phyloP scores from a whole-genome alignment of 1,139 yeast genomes.

The Protomyces macrosporus region DNA sequence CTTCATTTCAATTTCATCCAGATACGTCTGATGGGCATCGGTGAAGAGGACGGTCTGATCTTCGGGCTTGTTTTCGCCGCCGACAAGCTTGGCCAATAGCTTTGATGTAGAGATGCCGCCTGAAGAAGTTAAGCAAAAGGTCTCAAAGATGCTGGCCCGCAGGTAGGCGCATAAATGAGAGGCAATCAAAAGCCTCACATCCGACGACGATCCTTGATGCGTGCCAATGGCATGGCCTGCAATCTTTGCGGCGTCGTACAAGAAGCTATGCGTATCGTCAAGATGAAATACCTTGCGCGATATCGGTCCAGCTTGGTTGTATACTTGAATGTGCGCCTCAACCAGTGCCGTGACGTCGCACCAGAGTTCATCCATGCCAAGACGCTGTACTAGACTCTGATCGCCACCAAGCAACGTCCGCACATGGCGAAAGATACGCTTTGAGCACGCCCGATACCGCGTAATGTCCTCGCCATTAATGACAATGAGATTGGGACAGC shows the following conservation, averaged over 20 bases:
- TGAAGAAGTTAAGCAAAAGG: slow-evolving; percentile 38
- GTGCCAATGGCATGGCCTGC: slow-evolving; percentile 7
- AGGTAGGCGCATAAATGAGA: slow-evolving; percentile 37
- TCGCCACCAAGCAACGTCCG: slow-evolving; percentile 33
- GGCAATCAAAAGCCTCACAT: slow-evolving; percentile 32
- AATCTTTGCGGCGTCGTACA: background rate
- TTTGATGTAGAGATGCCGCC: slow-evolving; percentile 39
- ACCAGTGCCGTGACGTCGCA: slow-evolving; percentile 35
- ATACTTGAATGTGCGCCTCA: background rate
- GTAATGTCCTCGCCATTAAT: slow-evolving; percentile 40
- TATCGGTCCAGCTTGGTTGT: background rate
- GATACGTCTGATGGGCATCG: background rate
- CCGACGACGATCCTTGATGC: background rate
- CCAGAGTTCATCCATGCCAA: slow-evolving; percentile 42
- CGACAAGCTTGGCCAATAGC: slow-evolving; percentile 39
- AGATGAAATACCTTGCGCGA: background rate
- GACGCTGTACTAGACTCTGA: slow-evolving; percentile 36
- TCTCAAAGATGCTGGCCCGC: slow-evolving; percentile 35
- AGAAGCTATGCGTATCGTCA: background rate
- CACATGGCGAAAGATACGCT: slow-evolving; percentile 36
- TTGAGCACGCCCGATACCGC: slow-evolving; percentile 39
- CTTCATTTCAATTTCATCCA: slow-evolving; percentile 11
- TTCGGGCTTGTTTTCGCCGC: slow-evolving; percentile 38
- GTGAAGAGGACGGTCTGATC: slow-evolving; percentile 34
- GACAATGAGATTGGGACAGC: slow-evolving; percentile 36